phyloP scores from a whole-genome alignment of 2,329 filamentous ascomycete genomes.

The Pseudogymnoascus sp. region DNA sequence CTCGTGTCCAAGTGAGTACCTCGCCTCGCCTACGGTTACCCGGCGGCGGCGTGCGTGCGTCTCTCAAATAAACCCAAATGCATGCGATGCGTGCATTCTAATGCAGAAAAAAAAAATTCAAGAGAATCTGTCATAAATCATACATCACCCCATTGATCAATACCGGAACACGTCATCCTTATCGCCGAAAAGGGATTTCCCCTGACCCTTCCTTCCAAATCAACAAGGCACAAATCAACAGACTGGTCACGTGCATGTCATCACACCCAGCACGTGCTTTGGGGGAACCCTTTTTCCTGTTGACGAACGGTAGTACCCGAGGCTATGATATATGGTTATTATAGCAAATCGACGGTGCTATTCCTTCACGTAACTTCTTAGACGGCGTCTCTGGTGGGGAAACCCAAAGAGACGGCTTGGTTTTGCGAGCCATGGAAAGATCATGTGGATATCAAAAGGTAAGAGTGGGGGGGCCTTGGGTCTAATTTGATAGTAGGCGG shows the following conservation, averaged over 20 bases:
- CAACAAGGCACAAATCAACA: background rate
- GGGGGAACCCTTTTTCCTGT: background rate
- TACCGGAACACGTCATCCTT: background rate
- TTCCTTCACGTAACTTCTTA: background rate
- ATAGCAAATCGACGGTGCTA: background rate
- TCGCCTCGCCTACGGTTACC: background rate
- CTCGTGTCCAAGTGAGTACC: background rate
- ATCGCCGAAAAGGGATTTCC: background rate
- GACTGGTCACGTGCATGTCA: background rate
- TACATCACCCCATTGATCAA: background rate
- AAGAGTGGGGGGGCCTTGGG: background rate
- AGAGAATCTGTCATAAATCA: background rate
- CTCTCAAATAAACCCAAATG: background rate
- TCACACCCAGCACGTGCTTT: background rate
- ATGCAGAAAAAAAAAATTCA: background rate
- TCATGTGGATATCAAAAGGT: background rate
- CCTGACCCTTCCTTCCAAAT: background rate
- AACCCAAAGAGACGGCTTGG: background rate
- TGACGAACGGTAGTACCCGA: too few species aligned
- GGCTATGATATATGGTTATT: background rate
- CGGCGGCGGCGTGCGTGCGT: background rate
- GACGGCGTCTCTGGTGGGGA: background rate
- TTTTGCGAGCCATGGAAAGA: background rate
- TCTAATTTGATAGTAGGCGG: background rate
- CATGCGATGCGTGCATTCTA: background rate